Percentiles rank a stretch among this genome's conserved stretches.
Evolutionary conservation across 2,329 filamentous ascomycete species (phyloP).

Genomic region (Calonectria leucothoes): DNA sequence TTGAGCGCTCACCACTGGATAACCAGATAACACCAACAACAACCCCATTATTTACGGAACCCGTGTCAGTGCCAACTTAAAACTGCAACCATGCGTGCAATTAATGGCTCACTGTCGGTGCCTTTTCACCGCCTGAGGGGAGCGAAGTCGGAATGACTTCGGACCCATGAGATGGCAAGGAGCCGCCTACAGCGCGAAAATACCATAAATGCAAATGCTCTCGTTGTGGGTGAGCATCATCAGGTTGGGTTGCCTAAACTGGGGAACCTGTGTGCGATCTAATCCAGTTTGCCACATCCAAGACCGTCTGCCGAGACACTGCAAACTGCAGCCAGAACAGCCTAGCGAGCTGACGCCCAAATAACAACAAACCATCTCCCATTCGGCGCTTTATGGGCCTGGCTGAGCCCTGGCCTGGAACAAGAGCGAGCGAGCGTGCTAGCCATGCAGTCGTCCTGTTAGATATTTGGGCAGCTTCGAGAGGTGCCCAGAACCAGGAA

Average conservation of each 20-base stretch:
- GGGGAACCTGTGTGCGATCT: not conserved
- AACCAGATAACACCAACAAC: slow-evolving; percentile 17
- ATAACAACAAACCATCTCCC: not conserved
- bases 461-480: not conserved
- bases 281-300: not conserved
- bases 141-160: slow-evolving; percentile 1
- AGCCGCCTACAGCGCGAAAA: slow-evolving; percentile 18
- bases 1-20: slow-evolving; percentile 15
- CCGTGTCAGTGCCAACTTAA: slow-evolving; percentile 4
- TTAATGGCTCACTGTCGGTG: slow-evolving; percentile 26
- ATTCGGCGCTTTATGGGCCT: not conserved
- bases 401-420: not conserved
- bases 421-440: not conserved
- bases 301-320: not conserved
- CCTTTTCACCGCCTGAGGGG: not conserved
- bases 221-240: not conserved
- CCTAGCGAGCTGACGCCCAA: not conserved
- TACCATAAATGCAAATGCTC: slow-evolving; percentile 1
- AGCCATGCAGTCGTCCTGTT: not conserved
- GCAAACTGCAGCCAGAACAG: not conserved
- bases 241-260: not conserved
- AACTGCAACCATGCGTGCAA: slow-evolving; percentile 3
- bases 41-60: slow-evolving; percentile 15
- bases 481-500: not conserved
- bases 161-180: slow-evolving; percentile 6